These are phyloP conservation scores for Amanita inopinata DNA, from an alignment of 768 basidiomycete species.

Conservation along the genomic window DNA sequence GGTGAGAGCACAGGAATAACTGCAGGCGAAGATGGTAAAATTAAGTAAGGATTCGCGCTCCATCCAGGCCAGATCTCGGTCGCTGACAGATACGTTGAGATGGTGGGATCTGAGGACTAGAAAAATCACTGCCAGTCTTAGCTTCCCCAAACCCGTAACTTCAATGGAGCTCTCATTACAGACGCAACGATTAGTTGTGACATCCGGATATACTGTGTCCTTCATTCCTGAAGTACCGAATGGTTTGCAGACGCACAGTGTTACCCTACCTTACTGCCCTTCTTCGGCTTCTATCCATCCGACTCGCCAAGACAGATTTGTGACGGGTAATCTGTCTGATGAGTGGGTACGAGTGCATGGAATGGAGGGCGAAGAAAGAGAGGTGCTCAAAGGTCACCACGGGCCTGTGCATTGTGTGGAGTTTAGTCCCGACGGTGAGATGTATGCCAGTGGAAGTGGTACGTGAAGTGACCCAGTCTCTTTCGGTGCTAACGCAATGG, in stretches of 20 bases:
- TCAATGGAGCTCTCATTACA: slow-evolving; percentile 87
- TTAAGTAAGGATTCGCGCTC: slow-evolving; percentile 59
- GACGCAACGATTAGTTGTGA: slow-evolving; percentile 79
- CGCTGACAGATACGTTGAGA: slow-evolving; percentile 29
- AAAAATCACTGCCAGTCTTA: slow-evolving; percentile 56
- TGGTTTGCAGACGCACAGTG: slow-evolving; percentile 59
- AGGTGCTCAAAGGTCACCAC: slow-evolving; percentile 93
- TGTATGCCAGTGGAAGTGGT: slow-evolving; percentile 97
- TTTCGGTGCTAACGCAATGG: slow-evolving; percentile 11
- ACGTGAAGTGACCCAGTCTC: slow-evolving; percentile 25
- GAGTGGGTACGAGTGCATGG: slow-evolving; percentile 97
- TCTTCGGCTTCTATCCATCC: slow-evolving; percentile 96
- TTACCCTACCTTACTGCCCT: slow-evolving; percentile 76
- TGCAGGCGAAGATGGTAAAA: slow-evolving; percentile 83
- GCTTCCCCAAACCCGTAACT: slow-evolving; percentile 73
- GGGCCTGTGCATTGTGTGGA: slow-evolving; percentile 94
- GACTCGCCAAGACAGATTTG: slow-evolving; percentile 77
- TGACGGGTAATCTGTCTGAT: slow-evolving; percentile 82
- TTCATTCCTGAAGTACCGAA: slow-evolving; percentile 75
- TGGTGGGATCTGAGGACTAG: slow-evolving; percentile 95
- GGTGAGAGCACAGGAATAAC: slow-evolving; percentile 81
- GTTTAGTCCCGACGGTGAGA: slow-evolving; percentile 93
- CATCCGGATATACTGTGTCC: slow-evolving; percentile 85
- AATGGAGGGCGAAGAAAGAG: slow-evolving; percentile 81
- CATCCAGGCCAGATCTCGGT: background rate